Evolutionary conservation across 2,329 filamentous ascomycete genomes (phyloP).

Genomic region (Hypoxylon sp.): DNA sequence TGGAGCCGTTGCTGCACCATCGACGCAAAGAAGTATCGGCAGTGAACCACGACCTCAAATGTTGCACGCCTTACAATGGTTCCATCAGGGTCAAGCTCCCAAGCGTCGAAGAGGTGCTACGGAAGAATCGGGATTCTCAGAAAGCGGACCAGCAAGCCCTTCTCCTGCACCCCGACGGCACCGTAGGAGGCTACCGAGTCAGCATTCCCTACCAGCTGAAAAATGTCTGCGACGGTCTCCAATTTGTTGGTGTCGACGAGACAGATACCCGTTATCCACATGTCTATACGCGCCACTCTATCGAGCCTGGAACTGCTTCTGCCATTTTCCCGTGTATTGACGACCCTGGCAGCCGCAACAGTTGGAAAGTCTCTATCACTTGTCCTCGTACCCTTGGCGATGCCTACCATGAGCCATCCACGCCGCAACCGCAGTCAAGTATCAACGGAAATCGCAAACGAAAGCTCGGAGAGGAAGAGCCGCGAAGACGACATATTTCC

Average conservation of each 20-base stretch:
- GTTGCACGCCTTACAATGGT: slow-evolving; percentile 67
- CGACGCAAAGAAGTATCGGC: slow-evolving; percentile 66
- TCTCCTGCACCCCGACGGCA: slow-evolving; percentile 45
- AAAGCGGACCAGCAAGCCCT: slow-evolving; percentile 57
- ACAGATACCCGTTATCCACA: slow-evolving; percentile 88
- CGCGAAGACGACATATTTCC: slow-evolving; percentile 50
- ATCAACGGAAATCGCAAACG: slow-evolving; percentile 52
- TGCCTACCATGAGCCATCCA: slow-evolving; percentile 65
- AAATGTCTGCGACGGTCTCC: slow-evolving; percentile 84
- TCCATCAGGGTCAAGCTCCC: slow-evolving; percentile 59
- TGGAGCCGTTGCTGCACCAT: slow-evolving; percentile 64
- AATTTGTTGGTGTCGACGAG: slow-evolving; percentile 88
- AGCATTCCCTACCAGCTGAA: slow-evolving; percentile 81
- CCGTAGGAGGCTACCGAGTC: slow-evolving; percentile 61
- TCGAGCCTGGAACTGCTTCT: slow-evolving; percentile 81
- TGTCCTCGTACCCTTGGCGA: slow-evolving; percentile 89
- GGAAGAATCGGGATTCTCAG: slow-evolving; percentile 45
- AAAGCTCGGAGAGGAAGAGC: slow-evolving; percentile 57
- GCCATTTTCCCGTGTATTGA: slow-evolving; percentile 96
- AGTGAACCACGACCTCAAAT: slow-evolving; percentile 65
- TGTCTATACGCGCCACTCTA: slow-evolving; percentile 86
- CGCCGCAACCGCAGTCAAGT: slow-evolving; percentile 53
- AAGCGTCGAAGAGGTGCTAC: slow-evolving; percentile 52
- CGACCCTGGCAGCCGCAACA: slow-evolving; percentile 81
- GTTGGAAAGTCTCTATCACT: slow-evolving; percentile 89